Base-by-base conservation (phyloP, 164 flowering plant genomes). In the Macadamia tetraphylla region DNA sequence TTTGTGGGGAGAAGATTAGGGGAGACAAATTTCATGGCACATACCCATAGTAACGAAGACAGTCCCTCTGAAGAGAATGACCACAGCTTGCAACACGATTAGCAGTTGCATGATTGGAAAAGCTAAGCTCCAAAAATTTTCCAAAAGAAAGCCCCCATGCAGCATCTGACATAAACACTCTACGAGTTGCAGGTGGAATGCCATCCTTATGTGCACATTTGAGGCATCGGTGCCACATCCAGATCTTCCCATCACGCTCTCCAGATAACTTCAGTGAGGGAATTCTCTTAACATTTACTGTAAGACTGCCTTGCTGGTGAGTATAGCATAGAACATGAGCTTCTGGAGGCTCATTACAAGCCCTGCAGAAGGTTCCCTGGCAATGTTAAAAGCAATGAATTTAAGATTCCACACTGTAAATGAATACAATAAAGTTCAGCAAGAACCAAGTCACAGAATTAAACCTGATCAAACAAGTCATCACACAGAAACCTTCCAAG, bases 101-200 rank as follows among this genome's bases (percentile, higher is more conserved):
- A 18, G 91, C 96, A 79, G 96, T 91, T 3, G 91, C 91, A 80
- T 90, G 89, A 73, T 90, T 86, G 63, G 96, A 90, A 77, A 90
- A 88, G 69, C 93, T 90, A 52, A 90, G 93, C 85, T 90, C 96
- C 80, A 90, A 78, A 80, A 90, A 90, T 70, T 90, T 90, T 68
- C 96, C 96, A 70, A 90, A 88, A 43, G 96, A 90, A 72, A 90
- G 76, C 13, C 96, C 93, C 96, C 96, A 90, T 9, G 96, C 96
- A 71, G 93, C 93, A 85, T 90, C 90, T 57, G 96, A 90, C 96
- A 90, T 90, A 46, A 88, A 80, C 42, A 88, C 75, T 71, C 91
- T 81, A 58, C 85, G 71, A 48, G 93, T 90, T 29, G 96, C 87
- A 48, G 91, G 91, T 65, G 96, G 93, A 66, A 84, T 83, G 17